Evolutionary conservation across 805 yeast species (phyloP).

Genomic region (Cyberlindnera mississippiensis): DNA sequence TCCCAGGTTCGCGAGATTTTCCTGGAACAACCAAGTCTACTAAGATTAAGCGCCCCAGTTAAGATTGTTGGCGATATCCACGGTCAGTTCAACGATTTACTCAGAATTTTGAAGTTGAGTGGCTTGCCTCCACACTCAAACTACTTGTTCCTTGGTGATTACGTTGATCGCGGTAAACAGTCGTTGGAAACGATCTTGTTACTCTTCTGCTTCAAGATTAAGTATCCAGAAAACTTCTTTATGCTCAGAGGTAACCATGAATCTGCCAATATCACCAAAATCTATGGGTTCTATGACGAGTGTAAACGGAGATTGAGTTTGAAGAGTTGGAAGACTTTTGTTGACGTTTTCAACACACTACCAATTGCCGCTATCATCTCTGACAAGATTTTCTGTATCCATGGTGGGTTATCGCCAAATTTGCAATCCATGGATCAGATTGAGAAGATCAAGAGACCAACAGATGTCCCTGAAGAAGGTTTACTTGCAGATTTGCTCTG

Average conservation of each 20-base stretch:
- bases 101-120: slow-evolving; percentile 89
- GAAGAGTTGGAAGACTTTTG: slow-evolving; percentile 89
- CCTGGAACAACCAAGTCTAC: slow-evolving; percentile 80
- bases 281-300: slow-evolving; percentile 96
- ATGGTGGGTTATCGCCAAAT: slow-evolving; percentile 80
- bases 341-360: slow-evolving; percentile 91
- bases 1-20: slow-evolving; percentile 84
- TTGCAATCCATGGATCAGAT: slow-evolving; percentile 62
- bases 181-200: slow-evolving; percentile 87
- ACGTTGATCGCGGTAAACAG: slow-evolving; percentile 97
- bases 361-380: slow-evolving; percentile 97
- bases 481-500: slow-evolving; percentile 73
- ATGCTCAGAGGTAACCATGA: slow-evolving; percentile 94
- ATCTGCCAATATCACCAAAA: slow-evolving; percentile 94
- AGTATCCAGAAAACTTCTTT: slow-evolving; percentile 95
- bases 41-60: slow-evolving; percentile 77
- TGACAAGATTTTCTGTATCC: slow-evolving; percentile 87
- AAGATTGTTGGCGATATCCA: slow-evolving; percentile 92
- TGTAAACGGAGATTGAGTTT: slow-evolving; percentile 91
- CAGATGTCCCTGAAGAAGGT: slow-evolving; percentile 81
- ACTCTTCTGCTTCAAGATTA: slow-evolving; percentile 87
- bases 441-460: slow-evolving; percentile 69
- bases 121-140: slow-evolving; percentile 96
- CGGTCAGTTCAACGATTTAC: slow-evolving; percentile 91
- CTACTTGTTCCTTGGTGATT: slow-evolving; percentile 90